These are phyloP conservation scores for Mucor sp. DNA, from an alignment of 371 early-diverging fungal species.

Conservation along the genomic window DNA sequence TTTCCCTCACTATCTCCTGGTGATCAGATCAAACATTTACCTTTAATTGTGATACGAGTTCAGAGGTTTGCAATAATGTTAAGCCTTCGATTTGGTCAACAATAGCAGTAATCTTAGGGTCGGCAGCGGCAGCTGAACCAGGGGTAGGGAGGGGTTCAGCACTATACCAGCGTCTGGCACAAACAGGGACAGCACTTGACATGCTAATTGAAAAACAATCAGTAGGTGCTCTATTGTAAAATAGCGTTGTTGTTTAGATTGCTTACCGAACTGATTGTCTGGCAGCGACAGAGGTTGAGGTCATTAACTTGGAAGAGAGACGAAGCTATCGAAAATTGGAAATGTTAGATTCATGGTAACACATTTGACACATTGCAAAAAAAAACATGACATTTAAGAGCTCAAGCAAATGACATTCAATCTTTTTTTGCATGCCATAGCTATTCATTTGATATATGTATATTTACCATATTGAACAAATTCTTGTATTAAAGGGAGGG, in stretches of 20 bases:
- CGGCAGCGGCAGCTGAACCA: constrained; percentile 52
- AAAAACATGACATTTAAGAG: background rate
- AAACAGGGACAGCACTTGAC: constrained; percentile 28
- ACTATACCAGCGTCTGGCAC: constrained; percentile 45
- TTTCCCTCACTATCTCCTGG: background rate
- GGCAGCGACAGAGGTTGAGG: constrained; percentile 29
- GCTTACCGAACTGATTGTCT: constrained; percentile 46
- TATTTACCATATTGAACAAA: constrained; percentile 6
- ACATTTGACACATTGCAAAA: background rate
- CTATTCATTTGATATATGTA: background rate
- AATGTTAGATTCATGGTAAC: background rate
- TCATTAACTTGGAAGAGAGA: constrained; percentile 41
- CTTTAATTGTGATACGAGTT: constrained; percentile 88
- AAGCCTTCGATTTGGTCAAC: constrained; percentile 88
- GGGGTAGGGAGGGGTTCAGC: constrained; percentile 62
- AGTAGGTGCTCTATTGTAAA: background rate
- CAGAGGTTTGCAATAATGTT: constrained; percentile 91
- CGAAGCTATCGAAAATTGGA: constrained; percentile 36
- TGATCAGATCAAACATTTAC: constrained; percentile 37
- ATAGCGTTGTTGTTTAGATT: background rate
- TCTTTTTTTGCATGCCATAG: background rate
- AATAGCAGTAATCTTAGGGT: constrained; percentile 81
- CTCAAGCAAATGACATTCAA: background rate
- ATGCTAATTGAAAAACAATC: constrained; percentile 17
- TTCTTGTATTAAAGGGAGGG: constrained; percentile 5